Conservation (phyloP, 2,329 filamentous ascomycete species). For the Verticillium albo-atrum region DNA sequence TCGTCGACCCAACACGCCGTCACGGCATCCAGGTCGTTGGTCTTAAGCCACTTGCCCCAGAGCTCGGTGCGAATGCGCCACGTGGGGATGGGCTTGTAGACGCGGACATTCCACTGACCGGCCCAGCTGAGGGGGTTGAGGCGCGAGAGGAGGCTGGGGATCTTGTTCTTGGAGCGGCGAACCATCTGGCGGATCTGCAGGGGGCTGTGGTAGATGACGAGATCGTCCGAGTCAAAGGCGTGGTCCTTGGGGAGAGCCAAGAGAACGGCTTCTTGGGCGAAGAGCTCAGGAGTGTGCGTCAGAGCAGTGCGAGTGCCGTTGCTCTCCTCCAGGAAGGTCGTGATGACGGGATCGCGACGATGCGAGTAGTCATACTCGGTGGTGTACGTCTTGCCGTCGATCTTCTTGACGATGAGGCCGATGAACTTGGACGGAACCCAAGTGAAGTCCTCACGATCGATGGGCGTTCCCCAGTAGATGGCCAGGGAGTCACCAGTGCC, state of each 20-base stretch:
- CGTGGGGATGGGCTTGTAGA: conserved; percentile 34
- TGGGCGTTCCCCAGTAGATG: conserved; percentile 29
- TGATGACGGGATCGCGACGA: conserved; percentile 28
- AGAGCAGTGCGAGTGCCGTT: conserved; percentile 15
- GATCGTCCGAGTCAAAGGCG: conserved; percentile 27
- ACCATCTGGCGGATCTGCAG: conserved; percentile 20
- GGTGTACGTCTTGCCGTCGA: conserved; percentile 19
- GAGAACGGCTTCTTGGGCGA: conserved; percentile 22
- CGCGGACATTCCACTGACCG: conserved; percentile 16
- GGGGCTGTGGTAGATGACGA: conserved; percentile 26
- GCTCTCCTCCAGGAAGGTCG: conserved; percentile 21
- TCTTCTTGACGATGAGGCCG: conserved; percentile 24
- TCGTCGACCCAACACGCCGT: conserved; percentile 47
- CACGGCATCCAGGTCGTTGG: conserved; percentile 39
- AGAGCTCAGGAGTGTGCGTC: conserved; percentile 17
- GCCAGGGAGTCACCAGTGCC: conserved; percentile 19
- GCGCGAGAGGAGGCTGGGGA: conserved; percentile 14
- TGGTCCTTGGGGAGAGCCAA: conserved; percentile 20
- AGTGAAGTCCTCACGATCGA: conserved; percentile 18
- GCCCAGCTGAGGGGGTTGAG: conserved; percentile 18
- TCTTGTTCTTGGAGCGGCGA: conserved; percentile 12
- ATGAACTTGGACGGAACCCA: conserved; percentile 30
- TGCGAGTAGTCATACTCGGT: conserved; percentile 28
- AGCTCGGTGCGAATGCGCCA: conserved; percentile 42
- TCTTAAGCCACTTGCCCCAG: conserved; percentile 45